A percentile compares a stretch with the other conserved stretches of the same genome.
Evolutionary conservation across 345 rosid genomes (phyloP).

Genomic region (Nasturtium officinale): DNA sequence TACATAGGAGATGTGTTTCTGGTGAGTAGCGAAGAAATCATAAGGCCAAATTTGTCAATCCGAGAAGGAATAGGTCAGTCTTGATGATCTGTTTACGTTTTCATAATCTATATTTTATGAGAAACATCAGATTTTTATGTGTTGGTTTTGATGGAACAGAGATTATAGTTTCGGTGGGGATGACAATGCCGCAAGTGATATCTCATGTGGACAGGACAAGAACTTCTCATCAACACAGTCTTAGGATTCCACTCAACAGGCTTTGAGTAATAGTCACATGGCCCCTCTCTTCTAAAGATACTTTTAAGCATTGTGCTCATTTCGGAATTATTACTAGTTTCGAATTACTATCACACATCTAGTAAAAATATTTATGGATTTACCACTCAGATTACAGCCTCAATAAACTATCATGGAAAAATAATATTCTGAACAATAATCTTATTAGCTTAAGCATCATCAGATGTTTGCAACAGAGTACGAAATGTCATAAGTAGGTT

Average conservation of each 20-base stretch:
- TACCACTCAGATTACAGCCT: background rate
- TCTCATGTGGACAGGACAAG: conserved; percentile 54
- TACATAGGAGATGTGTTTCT: conserved; percentile 84
- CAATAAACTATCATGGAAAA: background rate
- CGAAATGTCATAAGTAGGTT: too few relatives aligned
- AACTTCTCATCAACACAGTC: conserved; percentile 50
- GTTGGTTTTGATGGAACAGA: conserved; percentile 50
- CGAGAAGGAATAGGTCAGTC: conserved; percentile 87
- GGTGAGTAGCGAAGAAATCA: conserved; percentile 75
- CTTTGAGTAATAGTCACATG: conserved; percentile 34
- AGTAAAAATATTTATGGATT: background rate
- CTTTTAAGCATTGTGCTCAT: background rate
- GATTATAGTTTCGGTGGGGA: conserved; percentile 82
- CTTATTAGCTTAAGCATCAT: too few relatives aligned
- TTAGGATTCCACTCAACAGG: conserved; percentile 62
- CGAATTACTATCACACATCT: background rate
- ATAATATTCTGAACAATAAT: too few relatives aligned
- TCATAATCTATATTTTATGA: background rate
- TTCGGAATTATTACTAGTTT: background rate
- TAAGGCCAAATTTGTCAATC: conserved; percentile 81
- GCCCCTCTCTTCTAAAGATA: conserved; percentile 1
- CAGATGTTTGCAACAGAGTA: too few relatives aligned
- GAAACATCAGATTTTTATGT: background rate
- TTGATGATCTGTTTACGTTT: too few relatives aligned
- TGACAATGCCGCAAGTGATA: conserved; percentile 87